Evolutionary conservation across 352 stramenopile genomes (phyloP).

Genomic region (Globisporangium parvum): DNA sequence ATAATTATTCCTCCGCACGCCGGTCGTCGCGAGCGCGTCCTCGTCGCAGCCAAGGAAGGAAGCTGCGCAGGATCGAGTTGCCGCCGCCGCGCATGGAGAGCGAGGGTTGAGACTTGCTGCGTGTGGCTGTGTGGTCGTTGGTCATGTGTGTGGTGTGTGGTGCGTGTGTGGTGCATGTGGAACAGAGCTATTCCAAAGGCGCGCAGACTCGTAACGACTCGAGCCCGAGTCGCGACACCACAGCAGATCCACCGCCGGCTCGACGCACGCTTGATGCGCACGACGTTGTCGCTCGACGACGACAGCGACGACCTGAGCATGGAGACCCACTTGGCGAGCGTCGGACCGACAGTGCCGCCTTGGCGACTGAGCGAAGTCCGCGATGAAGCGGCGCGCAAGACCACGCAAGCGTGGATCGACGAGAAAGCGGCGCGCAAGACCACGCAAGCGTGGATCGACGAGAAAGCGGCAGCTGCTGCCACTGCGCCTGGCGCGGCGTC

Average conservation of each 20-base stretch:
- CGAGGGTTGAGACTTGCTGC: no score
- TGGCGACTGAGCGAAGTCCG: background rate
- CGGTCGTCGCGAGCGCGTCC: no score
- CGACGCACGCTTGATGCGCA: background rate
- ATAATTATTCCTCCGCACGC: no score
- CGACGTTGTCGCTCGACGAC: constrained; percentile 7
- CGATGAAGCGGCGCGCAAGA: background rate
- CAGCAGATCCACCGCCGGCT: no score
- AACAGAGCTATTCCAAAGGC: background rate
- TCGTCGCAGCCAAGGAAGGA: no score
- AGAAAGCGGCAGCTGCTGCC: background rate
- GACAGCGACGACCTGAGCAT: constrained; percentile 3
- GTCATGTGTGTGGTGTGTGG: no score
- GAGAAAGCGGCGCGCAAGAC: constrained; percentile 2
- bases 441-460: constrained; percentile 15
- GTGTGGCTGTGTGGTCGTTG: no score
- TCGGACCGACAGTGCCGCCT: constrained; percentile 7
- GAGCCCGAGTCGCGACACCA: no score
- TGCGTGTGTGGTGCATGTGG: no score
- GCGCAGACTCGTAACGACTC: no score
- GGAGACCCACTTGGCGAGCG: constrained; percentile 7
- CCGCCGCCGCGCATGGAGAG: no score
- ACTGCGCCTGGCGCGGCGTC: background rate
- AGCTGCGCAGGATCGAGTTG: no score
- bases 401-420: constrained; percentile 14